phyloP scores from a whole-genome alignment of 768 basidiomycete species.

The Suillus hirtellus region DNA sequence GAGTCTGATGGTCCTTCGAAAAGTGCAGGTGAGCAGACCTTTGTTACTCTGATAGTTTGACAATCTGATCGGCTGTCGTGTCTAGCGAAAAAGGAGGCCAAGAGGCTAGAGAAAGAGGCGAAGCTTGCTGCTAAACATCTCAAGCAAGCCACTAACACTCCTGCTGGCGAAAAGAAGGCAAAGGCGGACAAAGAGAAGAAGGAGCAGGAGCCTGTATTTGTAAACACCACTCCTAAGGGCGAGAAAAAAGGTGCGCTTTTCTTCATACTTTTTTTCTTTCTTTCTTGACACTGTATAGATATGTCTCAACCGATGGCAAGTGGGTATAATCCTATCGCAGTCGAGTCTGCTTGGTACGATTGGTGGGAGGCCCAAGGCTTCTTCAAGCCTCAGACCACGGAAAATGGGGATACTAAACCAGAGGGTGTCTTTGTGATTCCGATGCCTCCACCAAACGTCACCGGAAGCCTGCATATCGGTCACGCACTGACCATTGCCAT shows the following conservation, averaged over 20 bases:
- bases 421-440: constrained; percentile 84
- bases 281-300: constrained; percentile 47
- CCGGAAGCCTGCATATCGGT: constrained; percentile 92
- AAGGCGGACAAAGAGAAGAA: constrained; percentile 77
- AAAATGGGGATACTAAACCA: constrained; percentile 57
- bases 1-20: constrained; percentile 33
- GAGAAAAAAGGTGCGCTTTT: constrained; percentile 82
- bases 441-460: constrained; percentile 94
- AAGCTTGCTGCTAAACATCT: constrained; percentile 69
- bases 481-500: constrained; percentile 91
- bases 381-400: constrained; percentile 73
- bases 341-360: constrained; percentile 96
- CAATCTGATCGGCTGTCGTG: constrained; percentile 8
- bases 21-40: constrained; percentile 37
- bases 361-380: constrained; percentile 95
- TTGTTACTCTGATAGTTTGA: background rate
- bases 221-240: constrained; percentile 87
- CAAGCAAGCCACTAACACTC: constrained; percentile 39
- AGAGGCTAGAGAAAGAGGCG: constrained; percentile 75
- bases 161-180: constrained; percentile 62
- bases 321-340: constrained; percentile 94
- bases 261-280: background rate
- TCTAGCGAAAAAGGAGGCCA: constrained; percentile 83
- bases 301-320: constrained; percentile 82
- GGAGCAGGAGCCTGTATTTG: constrained; percentile 70